These are phyloP conservation scores for Clonostachys rosea DNA, from an alignment of 2,329 filamentous ascomycete species.

Conservation along the genomic window DNA sequence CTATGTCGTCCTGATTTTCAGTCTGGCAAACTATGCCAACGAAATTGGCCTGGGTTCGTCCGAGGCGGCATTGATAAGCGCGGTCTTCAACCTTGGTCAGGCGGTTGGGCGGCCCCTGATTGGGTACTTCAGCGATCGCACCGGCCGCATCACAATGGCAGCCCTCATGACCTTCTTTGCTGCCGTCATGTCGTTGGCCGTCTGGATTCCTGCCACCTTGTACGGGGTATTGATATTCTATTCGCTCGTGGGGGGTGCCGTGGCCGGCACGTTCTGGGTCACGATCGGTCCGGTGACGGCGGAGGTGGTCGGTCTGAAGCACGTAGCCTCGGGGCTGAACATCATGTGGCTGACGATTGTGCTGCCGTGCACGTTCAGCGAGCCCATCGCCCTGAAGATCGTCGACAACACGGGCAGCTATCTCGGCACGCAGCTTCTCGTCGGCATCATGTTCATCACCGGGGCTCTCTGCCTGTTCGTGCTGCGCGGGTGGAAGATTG, in stretches of 20 bases:
- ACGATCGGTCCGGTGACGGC: conserved; percentile 66
- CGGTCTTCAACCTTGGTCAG: conserved; percentile 65
- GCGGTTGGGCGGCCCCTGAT: conserved; percentile 67
- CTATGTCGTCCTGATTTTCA: conserved; percentile 75
- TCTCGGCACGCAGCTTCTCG: conserved; percentile 51
- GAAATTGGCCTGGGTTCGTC: conserved; percentile 61
- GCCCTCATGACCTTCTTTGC: conserved; percentile 58
- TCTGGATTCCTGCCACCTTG: conserved; percentile 65
- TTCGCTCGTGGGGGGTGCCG: conserved; percentile 62
- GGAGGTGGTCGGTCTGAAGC: conserved; percentile 67
- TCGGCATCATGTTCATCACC: conserved; percentile 55
- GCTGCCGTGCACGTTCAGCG: conserved; percentile 65
- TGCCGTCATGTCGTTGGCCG: conserved; percentile 60
- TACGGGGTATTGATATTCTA: conserved; percentile 70
- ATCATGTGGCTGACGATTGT: conserved; percentile 69
- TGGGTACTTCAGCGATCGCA: conserved; percentile 65
- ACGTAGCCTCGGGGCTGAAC: conserved; percentile 64
- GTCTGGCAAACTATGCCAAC: conserved; percentile 67
- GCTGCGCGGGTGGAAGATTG: conserved; percentile 31
- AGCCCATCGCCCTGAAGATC: conserved; percentile 59
- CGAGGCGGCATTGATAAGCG: conserved; percentile 68
- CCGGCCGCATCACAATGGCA: conserved; percentile 72
- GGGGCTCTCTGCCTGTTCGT: conserved; percentile 27
- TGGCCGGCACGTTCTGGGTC: conserved; percentile 69
- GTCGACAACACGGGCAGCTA: conserved; percentile 37